These are phyloP conservation scores for Tuber aestivum DNA, from an alignment of 495 filamentous ascomycete species.

Conservation along the genomic window DNA sequence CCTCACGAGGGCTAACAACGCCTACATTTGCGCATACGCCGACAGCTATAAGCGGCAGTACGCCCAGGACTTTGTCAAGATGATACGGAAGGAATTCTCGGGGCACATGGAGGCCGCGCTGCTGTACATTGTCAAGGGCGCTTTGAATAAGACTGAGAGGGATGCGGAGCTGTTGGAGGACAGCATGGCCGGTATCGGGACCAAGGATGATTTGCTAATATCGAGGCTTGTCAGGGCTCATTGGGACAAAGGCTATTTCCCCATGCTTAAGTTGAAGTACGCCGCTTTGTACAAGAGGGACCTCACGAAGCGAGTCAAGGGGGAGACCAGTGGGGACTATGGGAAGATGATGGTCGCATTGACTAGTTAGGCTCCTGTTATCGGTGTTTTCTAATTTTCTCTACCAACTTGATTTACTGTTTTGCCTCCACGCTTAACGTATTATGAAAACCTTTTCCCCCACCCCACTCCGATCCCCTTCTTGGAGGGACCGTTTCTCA, in stretches of 20 bases:
- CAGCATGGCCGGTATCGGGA: conserved; percentile 78
- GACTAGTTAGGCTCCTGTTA: conserved; percentile 16
- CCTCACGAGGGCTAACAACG: conserved; percentile 64
- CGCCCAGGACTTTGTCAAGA: conserved; percentile 58
- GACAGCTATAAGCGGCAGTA: conserved; percentile 64
- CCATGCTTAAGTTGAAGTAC: conserved; percentile 68
- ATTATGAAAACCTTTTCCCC: background rate
- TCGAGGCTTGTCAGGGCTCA: conserved; percentile 66
- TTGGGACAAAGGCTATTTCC: conserved; percentile 68
- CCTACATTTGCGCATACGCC: conserved; percentile 73
- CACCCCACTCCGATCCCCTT: background rate
- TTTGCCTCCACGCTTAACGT: background rate
- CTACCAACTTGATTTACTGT: background rate
- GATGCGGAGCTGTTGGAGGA: conserved; percentile 77
- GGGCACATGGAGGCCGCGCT: conserved; percentile 88
- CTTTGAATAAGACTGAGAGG: conserved; percentile 69
- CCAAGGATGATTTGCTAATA: conserved; percentile 75
- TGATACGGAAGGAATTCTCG: conserved; percentile 72
- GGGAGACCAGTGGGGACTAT: conserved; percentile 86
- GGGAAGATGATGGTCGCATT: conserved; percentile 59
- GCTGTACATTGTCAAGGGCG: conserved; percentile 68
- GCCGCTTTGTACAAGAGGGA: conserved; percentile 56
- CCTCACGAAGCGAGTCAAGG: conserved; percentile 59
- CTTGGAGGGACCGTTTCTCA: background rate
- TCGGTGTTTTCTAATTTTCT: conserved; percentile 1